These are phyloP conservation scores for Termitomyces titanicus DNA, from an alignment of 768 basidiomycete genomes.

Conservation along the genomic window DNA sequence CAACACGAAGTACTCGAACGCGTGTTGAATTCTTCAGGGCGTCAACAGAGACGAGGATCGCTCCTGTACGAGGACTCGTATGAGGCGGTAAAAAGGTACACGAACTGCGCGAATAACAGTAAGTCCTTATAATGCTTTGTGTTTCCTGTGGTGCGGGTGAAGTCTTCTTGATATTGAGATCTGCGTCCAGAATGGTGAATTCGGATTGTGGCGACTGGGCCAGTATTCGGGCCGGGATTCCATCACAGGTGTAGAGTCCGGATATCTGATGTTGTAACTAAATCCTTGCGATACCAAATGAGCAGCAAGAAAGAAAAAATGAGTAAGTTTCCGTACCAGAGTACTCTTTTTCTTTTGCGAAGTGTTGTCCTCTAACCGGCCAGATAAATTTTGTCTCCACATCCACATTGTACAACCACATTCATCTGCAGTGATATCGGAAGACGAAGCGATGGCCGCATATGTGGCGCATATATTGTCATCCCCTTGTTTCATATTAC, in stretches of 20 bases:
- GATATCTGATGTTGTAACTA: constrained; percentile 43
- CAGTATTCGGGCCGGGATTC: constrained; percentile 21
- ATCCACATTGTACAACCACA: constrained; percentile 53
- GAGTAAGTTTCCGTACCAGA: constrained; percentile 3
- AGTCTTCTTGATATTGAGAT: constrained; percentile 21
- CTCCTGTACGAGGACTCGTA: constrained; percentile 17
- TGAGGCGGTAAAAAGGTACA: constrained; percentile 26
- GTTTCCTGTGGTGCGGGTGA: constrained; percentile 11
- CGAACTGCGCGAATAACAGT: constrained; percentile 24
- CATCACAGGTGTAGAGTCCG: constrained; percentile 21
- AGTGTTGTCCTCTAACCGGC: constrained; percentile 25
- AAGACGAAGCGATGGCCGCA: constrained; percentile 44
- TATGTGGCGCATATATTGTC: constrained; percentile 49
- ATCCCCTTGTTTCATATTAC: constrained; percentile 27
- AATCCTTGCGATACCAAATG: constrained; percentile 13
- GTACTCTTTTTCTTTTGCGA: constrained; percentile 34
- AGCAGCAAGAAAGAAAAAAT: constrained; percentile 7
- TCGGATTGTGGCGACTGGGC: constrained; percentile 28
- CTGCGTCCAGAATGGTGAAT: constrained; percentile 26
- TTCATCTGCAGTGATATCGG: constrained; percentile 38
- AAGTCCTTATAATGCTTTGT: constrained; percentile 18
- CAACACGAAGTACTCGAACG: constrained; percentile 28
- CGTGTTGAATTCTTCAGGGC: constrained; percentile 22
- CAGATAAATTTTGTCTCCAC: constrained; percentile 54
- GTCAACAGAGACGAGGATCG: constrained; percentile 21